Evolutionary conservation across 1,284 basidiomycete genomes (phyloP).

Genomic region (Testicularia cyperi): DNA sequence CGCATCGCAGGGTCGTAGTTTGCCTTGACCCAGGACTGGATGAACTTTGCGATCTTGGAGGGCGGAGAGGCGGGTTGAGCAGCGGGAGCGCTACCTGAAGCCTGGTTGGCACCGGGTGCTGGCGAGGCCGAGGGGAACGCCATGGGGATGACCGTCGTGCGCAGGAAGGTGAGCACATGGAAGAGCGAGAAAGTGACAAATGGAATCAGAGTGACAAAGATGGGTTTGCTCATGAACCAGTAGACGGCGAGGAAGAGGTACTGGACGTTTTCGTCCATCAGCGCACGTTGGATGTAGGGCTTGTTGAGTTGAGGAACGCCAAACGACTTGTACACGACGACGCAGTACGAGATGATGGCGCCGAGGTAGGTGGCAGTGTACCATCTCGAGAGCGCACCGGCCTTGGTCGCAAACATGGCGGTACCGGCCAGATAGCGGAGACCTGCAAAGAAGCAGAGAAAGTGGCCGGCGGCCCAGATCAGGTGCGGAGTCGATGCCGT

Average conservation of each 20-base stretch:
- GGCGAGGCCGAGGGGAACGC: conserved; percentile 37
- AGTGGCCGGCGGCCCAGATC: conserved; percentile 59
- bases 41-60: conserved; percentile 51
- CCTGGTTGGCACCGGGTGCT: conserved; percentile 15
- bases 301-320: conserved; percentile 57
- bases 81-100: conserved; percentile 14
- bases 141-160: conserved; percentile 51
- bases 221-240: conserved; percentile 60
- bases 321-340: conserved; percentile 60
- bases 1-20: conserved; percentile 61
- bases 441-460: conserved; percentile 57
- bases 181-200: conserved; percentile 60
- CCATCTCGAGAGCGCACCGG: conserved; percentile 48
- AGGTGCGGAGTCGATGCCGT: conserved; percentile 57
- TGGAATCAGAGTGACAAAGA: conserved; percentile 59
- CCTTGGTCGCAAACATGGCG: conserved; percentile 39
- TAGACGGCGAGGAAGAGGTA: conserved; percentile 59
- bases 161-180: conserved; percentile 56
- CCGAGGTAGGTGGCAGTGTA: conserved; percentile 56
- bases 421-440: conserved; percentile 52
- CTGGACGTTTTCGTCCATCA: conserved; percentile 61
- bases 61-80: conserved; percentile 28
- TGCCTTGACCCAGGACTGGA: conserved; percentile 59
- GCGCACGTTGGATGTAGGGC: conserved; percentile 57
- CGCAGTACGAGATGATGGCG: conserved; percentile 59